These are phyloP conservation scores for Annulohypoxylon stygium DNA, from an alignment of 495 filamentous ascomycete genomes.

Conservation along the genomic window DNA sequence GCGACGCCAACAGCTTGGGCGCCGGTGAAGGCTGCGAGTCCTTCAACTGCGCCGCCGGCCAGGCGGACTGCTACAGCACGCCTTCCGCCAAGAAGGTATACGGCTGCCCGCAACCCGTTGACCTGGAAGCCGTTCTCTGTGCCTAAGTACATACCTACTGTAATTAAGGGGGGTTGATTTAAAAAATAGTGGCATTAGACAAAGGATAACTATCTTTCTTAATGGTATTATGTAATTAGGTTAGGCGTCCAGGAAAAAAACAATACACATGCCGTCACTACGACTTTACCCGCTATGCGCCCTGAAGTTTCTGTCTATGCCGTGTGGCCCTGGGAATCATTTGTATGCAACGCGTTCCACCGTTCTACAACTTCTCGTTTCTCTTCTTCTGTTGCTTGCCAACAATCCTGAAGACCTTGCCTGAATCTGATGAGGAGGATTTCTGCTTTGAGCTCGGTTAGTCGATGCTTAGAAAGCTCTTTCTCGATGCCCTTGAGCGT, in stretches of 20 bases:
- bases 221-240: not conserved
- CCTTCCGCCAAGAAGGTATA: constrained; percentile 44
- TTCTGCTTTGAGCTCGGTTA: constrained; percentile 45
- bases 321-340: not conserved
- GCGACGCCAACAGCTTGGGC: constrained; percentile 38
- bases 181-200: not conserved
- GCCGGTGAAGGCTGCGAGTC: constrained; percentile 44
- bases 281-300: not conserved
- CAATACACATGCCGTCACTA: not conserved
- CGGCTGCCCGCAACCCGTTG: constrained; percentile 49
- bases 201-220: not conserved
- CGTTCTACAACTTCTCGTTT: constrained; percentile 46
- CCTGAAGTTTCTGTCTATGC: not conserved
- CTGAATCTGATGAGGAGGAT: constrained; percentile 46
- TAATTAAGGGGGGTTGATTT: not conserved
- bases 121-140: constrained; percentile 34
- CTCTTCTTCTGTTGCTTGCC: constrained; percentile 37
- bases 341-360: constrained; percentile 42
- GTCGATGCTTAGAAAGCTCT: constrained; percentile 65
- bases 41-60: constrained; percentile 45
- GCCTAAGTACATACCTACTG: not conserved
- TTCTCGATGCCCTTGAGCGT: constrained; percentile 73
- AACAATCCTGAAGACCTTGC: constrained; percentile 46
- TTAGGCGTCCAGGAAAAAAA: not conserved
- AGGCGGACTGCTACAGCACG: constrained; percentile 47